phyloP scores from a whole-genome alignment of 345 rosid genomes.

The Arabidopsis suecica region DNA sequence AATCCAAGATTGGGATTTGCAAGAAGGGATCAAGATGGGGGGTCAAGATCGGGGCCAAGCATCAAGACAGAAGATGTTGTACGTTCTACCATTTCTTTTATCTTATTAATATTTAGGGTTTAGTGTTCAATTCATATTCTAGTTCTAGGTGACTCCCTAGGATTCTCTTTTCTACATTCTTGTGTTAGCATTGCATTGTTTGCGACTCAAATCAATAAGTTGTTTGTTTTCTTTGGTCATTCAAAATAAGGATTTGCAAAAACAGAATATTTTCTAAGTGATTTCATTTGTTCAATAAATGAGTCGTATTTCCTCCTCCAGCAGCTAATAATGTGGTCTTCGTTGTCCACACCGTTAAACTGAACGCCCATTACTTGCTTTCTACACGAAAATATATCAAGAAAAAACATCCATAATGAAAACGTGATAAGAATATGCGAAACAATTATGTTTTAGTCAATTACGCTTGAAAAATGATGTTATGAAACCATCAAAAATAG shows the following conservation, averaged over 20 bases:
- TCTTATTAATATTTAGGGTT: not conserved
- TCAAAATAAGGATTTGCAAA: not conserved
- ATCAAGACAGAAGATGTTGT: not conserved
- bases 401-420: too few species aligned
- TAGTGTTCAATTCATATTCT: not conserved
- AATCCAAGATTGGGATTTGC: not conserved
- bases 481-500: not conserved
- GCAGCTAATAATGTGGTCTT: not conserved
- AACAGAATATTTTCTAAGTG: not conserved
- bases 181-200: conserved; percentile 4
- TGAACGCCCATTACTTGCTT: not conserved
- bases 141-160: not conserved
- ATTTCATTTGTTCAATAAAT: not conserved
- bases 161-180: not conserved
- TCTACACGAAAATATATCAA: not conserved
- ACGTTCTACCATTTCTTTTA: not conserved
- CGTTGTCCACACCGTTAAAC: not conserved
- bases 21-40: not conserved
- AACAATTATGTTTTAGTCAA: too few species aligned
- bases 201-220: not conserved
- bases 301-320: not conserved
- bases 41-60: not conserved
- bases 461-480: too few species aligned
- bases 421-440: too few species aligned
- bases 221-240: not conserved